Evolutionary conservation across 176 grass and related monocot species (phyloP).

Genomic region (Oryza nivara): DNA sequence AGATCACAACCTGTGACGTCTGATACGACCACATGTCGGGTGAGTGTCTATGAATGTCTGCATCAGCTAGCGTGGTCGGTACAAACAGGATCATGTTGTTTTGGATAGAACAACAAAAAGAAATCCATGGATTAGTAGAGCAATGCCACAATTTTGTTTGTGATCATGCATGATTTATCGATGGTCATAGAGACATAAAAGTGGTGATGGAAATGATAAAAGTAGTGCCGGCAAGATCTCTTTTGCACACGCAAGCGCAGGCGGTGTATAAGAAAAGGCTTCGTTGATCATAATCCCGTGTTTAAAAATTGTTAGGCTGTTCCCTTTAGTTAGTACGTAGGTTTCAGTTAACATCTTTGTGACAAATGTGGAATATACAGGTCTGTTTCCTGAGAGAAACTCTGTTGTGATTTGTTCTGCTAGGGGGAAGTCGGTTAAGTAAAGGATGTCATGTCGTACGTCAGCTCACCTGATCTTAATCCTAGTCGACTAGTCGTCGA

Average conservation of each 20-base stretch:
- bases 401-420: not conserved
- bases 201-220: not conserved
- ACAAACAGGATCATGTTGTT: not conserved
- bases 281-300: not conserved
- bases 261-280: conserved; percentile 31
- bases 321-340: not conserved
- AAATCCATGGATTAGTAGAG: not conserved
- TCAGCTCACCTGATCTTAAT: not conserved
- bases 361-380: not conserved
- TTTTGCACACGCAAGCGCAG: conserved; percentile 3
- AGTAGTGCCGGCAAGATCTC: not conserved
- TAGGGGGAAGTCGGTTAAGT: not conserved
- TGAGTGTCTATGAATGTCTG: not conserved
- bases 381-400: not conserved
- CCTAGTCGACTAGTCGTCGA: not conserved
- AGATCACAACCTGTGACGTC: not conserved
- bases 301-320: not conserved
- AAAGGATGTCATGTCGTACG: conserved; percentile 1
- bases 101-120: not conserved
- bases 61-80: conserved; percentile 39
- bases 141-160: not conserved
- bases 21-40: not conserved
- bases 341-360: not conserved
- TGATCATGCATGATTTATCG: not conserved
- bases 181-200: not conserved